Conservation (phyloP, 139 green algal genomes). For the Chlamydomonas schloesseri region DNA sequence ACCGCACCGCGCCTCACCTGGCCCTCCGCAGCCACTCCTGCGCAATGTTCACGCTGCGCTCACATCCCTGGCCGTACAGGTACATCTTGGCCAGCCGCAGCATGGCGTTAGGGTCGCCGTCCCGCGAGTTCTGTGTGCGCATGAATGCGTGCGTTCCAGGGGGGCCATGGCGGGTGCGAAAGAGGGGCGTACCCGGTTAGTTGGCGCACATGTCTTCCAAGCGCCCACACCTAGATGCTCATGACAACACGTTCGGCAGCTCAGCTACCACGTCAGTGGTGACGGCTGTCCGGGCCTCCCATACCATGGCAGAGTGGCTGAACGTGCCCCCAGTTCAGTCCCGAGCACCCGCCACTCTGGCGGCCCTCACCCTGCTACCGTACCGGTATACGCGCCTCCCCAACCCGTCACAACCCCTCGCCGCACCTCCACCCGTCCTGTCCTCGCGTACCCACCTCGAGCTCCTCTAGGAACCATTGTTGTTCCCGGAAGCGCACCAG, state of each 20-base stretch:
- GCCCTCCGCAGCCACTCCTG: slow-evolving; percentile 61
- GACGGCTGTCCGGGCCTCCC: too few relatives aligned
- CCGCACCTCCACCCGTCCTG: too few relatives aligned
- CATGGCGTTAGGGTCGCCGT: slow-evolving; percentile 71
- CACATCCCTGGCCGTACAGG: slow-evolving; percentile 64
- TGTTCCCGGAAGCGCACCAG: slow-evolving; percentile 71
- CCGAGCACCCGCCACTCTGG: too few relatives aligned
- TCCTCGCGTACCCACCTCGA: slow-evolving; percentile 56
- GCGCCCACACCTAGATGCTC: too few relatives aligned
- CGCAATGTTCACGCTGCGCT: slow-evolving; percentile 40
- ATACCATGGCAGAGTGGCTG: too few relatives aligned
- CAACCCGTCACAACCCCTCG: too few relatives aligned
- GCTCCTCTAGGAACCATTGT: slow-evolving; percentile 71
- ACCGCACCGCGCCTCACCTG: too few relatives aligned
- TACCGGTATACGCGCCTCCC: too few relatives aligned
- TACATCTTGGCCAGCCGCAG: slow-evolving; percentile 74
- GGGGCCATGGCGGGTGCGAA: background rate
- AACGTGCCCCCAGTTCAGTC: too few relatives aligned
- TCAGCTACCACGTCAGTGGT: too few relatives aligned
- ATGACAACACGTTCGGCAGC: too few relatives aligned
- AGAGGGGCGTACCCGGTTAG: background rate
- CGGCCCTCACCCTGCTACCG: too few relatives aligned
- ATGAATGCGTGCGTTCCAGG: background rate
- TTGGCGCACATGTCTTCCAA: background rate
- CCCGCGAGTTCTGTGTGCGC: slow-evolving; percentile 51